Conservation (phyloP, 1,284 basidiomycete genomes). For the Apiotrichum porosum region DNA sequence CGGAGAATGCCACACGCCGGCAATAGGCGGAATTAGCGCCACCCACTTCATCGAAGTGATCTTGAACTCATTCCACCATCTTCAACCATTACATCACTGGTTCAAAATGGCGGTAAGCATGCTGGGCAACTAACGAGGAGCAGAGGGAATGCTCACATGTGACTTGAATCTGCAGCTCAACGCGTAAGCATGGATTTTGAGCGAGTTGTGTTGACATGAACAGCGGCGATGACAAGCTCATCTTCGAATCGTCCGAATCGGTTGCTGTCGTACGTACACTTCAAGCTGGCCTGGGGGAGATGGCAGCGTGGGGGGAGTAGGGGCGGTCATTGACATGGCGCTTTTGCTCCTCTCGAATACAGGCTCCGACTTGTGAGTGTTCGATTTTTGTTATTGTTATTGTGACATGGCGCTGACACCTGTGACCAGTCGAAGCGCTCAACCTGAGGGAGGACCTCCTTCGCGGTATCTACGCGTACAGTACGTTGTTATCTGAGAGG, state of each 20-base stretch:
- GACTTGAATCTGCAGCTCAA: conserved; percentile 35
- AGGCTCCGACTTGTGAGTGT: conserved; percentile 50
- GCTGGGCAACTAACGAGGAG: conserved; percentile 26
- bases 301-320: conserved; percentile 43
- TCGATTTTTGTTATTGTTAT: conserved; percentile 6
- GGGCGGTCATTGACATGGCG: conserved; percentile 43
- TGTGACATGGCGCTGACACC: conserved; percentile 49
- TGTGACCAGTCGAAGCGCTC: conserved; percentile 77
- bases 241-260: conserved; percentile 95
- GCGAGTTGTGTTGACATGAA: not conserved
- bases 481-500: conserved; percentile 54
- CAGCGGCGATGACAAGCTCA: conserved; percentile 65
- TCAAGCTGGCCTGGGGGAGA: conserved; percentile 16
- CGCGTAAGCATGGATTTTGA: conserved; percentile 24
- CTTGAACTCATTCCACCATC: conserved; percentile 2
- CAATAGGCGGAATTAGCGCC: conserved; percentile 9
- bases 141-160: conserved; percentile 16
- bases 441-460: conserved; percentile 91
- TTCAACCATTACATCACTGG: conserved; percentile 3
- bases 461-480: conserved; percentile 98
- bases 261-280: conserved; percentile 61
- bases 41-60: conserved; percentile 8
- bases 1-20: conserved; percentile 8
- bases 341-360: conserved; percentile 47
- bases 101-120: conserved; percentile 65